phyloP scores from a whole-genome alignment of 2,329 filamentous ascomycete genomes.

The Acrodontium crateriforme region DNA sequence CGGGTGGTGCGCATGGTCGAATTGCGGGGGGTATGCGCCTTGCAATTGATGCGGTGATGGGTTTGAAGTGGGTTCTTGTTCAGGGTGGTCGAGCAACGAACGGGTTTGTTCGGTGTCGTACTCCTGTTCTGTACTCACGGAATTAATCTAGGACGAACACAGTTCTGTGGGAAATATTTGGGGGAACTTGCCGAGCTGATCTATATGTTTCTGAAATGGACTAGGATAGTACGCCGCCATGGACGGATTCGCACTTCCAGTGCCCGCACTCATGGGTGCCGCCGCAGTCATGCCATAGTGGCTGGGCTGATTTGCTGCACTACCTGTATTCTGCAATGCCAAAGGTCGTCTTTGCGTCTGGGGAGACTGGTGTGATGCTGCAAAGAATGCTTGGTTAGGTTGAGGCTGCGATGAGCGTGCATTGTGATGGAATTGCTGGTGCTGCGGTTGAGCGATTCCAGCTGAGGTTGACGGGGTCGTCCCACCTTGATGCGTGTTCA shows the following conservation, averaged over 20 bases:
- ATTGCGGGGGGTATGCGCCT: constrained; percentile 15
- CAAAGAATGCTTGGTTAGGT: constrained; percentile 30
- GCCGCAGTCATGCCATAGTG: constrained; percentile 7
- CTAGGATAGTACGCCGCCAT: constrained; percentile 57
- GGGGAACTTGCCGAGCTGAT: constrained; percentile 80
- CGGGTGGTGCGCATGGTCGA: constrained; percentile 11
- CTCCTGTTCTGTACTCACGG: constrained; percentile 73
- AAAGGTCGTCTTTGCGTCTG: constrained; percentile 5
- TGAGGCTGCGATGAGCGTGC: constrained; percentile 27
- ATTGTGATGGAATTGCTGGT: constrained; percentile 28
- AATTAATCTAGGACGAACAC: constrained; percentile 56
- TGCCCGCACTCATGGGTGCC: constrained; percentile 15
- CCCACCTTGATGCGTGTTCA: constrained; percentile 45
- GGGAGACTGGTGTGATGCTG: constrained; percentile 25
- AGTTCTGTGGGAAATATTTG: constrained; percentile 41
- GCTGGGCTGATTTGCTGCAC: constrained; percentile 4
- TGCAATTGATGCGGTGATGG: constrained; percentile 13
- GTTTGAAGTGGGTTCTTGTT: constrained; percentile 12
- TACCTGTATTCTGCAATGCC: constrained; percentile 3
- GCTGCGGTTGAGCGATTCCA: constrained; percentile 37
- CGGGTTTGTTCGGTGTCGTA: constrained; percentile 57
- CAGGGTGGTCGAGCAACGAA: constrained; percentile 55
- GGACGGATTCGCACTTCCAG: constrained; percentile 21
- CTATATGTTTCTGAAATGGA: constrained; percentile 85
- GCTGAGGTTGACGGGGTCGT: constrained; percentile 49